Base-by-base conservation (phyloP, 306 rosid genomes). In the Cyclanthera cordifolia region DNA sequence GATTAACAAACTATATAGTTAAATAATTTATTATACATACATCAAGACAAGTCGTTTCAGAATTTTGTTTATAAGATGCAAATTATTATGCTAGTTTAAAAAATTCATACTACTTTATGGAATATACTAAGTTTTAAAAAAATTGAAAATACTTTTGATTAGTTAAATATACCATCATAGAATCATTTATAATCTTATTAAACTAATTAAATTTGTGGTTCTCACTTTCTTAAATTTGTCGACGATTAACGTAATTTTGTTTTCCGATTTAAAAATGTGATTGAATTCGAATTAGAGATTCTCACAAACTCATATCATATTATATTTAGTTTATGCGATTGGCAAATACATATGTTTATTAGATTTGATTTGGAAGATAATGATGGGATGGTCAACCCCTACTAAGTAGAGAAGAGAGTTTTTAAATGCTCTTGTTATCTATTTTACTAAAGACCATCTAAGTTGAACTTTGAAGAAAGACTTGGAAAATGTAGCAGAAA, bases 351-450 rank as follows among this genome's bases (percentile, higher is more conserved):
- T 7, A 59, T 59, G 45, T 32, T 59, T 59, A 59, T 8, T 59
- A 25, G 67, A 59, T 59, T 59, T 34, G 0, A 34, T 34, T 34
- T 34, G 23, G 16, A 34, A 59, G 48, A 59, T n/a, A n/a, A 34
- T 34, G 47, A 32, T 59, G 67, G 0, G 67, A 59, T 17, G 67
- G 67, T 59, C 47, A 59, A 59, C 17, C 34, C 66, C 67, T 32
- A 59, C 48, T 59, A 59, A 59, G 27, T 59, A 32, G 4, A 1
- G 12, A 6, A 34, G 25, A 59, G 1, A 34, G 3, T 57, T 28
- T 57, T 6, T 0, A 50, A 19, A 52, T 52, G 3, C 21, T 4
- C 1, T 9, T 8, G 21, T 52, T 20, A 9, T 52, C 9, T 51
- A 49, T 16, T n/a, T n/a, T n/a, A n/a, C n/a, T n/a, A n/a, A n/a